Evolutionary conservation across 2,329 filamentous ascomycete genomes (phyloP).

Genomic region (Alternaria tenuissima): DNA sequence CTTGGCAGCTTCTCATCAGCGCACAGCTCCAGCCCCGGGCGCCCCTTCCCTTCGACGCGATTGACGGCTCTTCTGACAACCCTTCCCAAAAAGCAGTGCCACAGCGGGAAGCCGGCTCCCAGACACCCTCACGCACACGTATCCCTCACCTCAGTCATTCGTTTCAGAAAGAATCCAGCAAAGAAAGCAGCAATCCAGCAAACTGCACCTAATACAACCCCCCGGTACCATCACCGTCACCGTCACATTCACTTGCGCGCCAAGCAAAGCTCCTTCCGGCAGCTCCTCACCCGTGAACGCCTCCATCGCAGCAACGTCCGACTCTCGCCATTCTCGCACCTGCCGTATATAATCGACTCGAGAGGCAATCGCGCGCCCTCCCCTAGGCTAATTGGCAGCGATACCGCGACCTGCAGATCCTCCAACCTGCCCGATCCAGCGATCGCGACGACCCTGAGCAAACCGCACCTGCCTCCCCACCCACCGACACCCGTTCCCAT

Average conservation of each 20-base stretch:
- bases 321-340: slow-evolving; percentile 2
- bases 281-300: slow-evolving; percentile 27
- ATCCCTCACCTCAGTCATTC: slow-evolving; percentile 51
- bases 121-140: slow-evolving; percentile 20
- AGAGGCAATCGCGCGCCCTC: slow-evolving; percentile 4
- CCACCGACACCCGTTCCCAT: slow-evolving; percentile 21
- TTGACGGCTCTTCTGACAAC: slow-evolving; percentile 22
- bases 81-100: slow-evolving; percentile 26
- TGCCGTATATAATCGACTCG: background rate
- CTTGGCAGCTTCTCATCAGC: slow-evolving; percentile 14
- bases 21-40: slow-evolving; percentile 22
- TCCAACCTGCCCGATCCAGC: slow-evolving; percentile 13
- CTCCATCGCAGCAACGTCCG: slow-evolving; percentile 27
- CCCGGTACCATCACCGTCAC: slow-evolving; percentile 6
- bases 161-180: slow-evolving; percentile 39
- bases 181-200: slow-evolving; percentile 9
- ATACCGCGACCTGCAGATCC: slow-evolving; percentile 6
- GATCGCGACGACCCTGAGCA: slow-evolving; percentile 18
- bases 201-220: slow-evolving; percentile 25
- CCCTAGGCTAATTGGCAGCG: slow-evolving; percentile 8
- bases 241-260: slow-evolving; percentile 23
- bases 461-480: slow-evolving; percentile 11
- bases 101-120: slow-evolving; percentile 26
- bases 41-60: slow-evolving; percentile 23
- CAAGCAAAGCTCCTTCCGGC: slow-evolving; percentile 32